These are phyloP conservation scores for Sanghuangporus baumii DNA, from an alignment of 1,284 basidiomycete genomes.

Conservation along the genomic window DNA sequence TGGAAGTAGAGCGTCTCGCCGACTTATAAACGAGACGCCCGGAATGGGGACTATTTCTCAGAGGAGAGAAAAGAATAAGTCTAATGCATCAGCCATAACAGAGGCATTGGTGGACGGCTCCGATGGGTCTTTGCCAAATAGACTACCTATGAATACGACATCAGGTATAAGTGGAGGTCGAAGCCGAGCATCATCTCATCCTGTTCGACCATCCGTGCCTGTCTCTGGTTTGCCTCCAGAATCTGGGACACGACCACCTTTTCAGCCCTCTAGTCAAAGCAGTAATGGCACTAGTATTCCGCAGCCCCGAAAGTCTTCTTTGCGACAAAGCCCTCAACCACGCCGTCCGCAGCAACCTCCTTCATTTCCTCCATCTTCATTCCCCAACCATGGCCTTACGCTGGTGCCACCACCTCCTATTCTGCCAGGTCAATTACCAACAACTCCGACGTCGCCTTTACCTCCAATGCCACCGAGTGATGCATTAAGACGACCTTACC, in stretches of 20 bases:
- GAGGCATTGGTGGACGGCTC: conserved; percentile 1
- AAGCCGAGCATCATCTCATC: conserved; percentile 62
- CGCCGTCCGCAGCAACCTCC: conserved; percentile 48
- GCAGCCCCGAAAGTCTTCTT: conserved; percentile 55
- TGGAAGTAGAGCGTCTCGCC: conserved; percentile 19
- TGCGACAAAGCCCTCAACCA: conserved; percentile 45
- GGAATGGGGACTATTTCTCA: conserved; percentile 63
- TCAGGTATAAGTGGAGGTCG: conserved; percentile 35
- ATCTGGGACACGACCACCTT: conserved; percentile 36
- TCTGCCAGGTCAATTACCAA: conserved; percentile 51
- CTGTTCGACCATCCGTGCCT: conserved; percentile 33
- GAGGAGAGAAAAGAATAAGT: conserved; percentile 47
- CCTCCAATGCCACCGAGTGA: conserved; percentile 67
- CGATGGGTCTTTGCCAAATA: conserved; percentile 6
- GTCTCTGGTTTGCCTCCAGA: conserved; percentile 21
- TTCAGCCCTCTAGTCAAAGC: conserved; percentile 27
- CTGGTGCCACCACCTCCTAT: conserved; percentile 48
- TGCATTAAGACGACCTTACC: conserved; percentile 80
- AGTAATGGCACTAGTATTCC: conserved; percentile 17
- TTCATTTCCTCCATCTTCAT: conserved; percentile 29
- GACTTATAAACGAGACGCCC: conserved; percentile 54
- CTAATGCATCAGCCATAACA: conserved; percentile 19
- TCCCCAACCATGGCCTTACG: conserved; percentile 27
- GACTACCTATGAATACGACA: conserved; percentile 34
- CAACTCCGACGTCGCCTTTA: conserved; percentile 68